These are phyloP conservation scores for Protomyces pachydermus DNA, from an alignment of 1,139 yeast species.

Conservation along the genomic window DNA sequence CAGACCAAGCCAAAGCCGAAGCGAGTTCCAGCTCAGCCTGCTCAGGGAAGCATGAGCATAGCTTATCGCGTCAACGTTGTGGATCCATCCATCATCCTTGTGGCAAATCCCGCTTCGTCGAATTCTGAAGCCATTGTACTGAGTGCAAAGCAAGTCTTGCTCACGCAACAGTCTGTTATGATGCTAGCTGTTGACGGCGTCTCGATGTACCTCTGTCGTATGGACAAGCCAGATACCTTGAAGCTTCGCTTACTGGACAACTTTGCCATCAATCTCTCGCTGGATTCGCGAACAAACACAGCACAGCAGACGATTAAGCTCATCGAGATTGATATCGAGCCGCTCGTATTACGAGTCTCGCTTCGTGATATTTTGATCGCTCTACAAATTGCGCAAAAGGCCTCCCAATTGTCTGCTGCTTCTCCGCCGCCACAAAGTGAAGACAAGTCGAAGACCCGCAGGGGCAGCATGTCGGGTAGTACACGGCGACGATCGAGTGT, in stretches of 20 bases:
- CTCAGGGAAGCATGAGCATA: slow-evolving; percentile 35
- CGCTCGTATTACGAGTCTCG: slow-evolving; percentile 73
- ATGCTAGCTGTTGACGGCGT: slow-evolving; percentile 70
- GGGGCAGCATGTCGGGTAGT: not conserved
- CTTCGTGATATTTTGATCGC: slow-evolving; percentile 83
- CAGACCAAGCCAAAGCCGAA: not conserved
- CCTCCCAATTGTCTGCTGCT: slow-evolving; percentile 49
- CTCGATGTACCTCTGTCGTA: slow-evolving; percentile 78
- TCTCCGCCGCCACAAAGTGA: not conserved
- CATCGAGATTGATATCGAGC: slow-evolving; percentile 70
- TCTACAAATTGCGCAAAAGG: slow-evolving; percentile 62
- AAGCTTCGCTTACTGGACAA: slow-evolving; percentile 78
- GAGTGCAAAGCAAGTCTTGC: slow-evolving; percentile 70
- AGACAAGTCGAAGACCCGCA: not conserved
- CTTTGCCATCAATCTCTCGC: slow-evolving; percentile 69
- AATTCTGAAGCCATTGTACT: slow-evolving; percentile 87
- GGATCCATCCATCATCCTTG: slow-evolving; percentile 70
- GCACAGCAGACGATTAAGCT: slow-evolving; percentile 54
- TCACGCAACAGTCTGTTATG: slow-evolving; percentile 59
- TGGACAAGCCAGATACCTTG: slow-evolving; percentile 59
- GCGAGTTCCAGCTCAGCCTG: not conserved
- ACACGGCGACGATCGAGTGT: slow-evolving; percentile 3
- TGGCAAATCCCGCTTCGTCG: slow-evolving; percentile 68
- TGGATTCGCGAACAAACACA: slow-evolving; percentile 67
- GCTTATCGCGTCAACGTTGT: slow-evolving; percentile 63